phyloP scores from a whole-genome alignment of 148 eudicot species.

The Amaranthus cruentus region DNA sequence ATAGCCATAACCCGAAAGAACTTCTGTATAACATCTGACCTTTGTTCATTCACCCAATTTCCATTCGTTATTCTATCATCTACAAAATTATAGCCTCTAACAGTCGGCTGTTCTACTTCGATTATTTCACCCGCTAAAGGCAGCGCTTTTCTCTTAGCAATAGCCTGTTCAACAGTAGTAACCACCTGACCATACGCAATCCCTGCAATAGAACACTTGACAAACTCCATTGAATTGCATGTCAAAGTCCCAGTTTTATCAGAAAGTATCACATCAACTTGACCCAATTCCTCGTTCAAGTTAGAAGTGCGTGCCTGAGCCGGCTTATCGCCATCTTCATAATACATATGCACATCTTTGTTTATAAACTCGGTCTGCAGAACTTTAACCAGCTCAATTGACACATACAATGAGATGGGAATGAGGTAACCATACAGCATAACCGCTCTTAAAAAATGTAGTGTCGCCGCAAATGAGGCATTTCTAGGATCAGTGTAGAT shows the following conservation, averaged over 20 bases:
- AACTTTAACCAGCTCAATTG: constrained; percentile 65
- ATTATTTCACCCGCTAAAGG: constrained; percentile 21
- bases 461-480: constrained; percentile 37
- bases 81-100: constrained; percentile 57
- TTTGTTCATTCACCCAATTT: constrained; percentile 48
- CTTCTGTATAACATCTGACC: constrained; percentile 40
- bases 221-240: constrained; percentile 72
- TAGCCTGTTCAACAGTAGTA: constrained; percentile 55
- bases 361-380: constrained; percentile 53
- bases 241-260: constrained; percentile 80
- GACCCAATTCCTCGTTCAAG: constrained; percentile 75
- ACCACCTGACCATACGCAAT: constrained; percentile 47
- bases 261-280: constrained; percentile 62
- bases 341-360: constrained; percentile 54
- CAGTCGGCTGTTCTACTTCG: constrained; percentile 19
- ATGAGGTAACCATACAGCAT: constrained; percentile 61
- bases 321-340: constrained; percentile 54
- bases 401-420: constrained; percentile 63
- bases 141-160: constrained; percentile 39
- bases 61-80: constrained; percentile 52
- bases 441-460: constrained; percentile 51
- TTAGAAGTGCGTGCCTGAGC: constrained; percentile 71
- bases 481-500: constrained; percentile 41
- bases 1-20: constrained; percentile 55
- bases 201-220: constrained; percentile 74